Evolutionary conservation across 2,329 filamentous ascomycete genomes (phyloP).

Genomic region (Pezicula neosporulosa): DNA sequence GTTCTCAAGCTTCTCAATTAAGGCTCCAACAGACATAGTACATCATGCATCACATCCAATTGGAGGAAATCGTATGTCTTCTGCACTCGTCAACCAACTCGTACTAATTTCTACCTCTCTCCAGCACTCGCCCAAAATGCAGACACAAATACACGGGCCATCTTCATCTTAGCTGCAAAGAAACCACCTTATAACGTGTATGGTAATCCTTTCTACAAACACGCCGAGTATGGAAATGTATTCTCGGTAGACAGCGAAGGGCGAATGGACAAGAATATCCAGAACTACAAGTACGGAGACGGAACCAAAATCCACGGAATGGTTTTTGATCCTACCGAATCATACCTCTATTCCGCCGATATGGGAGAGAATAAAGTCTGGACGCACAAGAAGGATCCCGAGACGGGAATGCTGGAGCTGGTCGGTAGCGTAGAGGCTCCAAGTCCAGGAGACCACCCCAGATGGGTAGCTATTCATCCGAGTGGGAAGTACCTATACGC

Average conservation of each 20-base stretch:
- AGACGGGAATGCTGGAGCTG: conserved; percentile 60
- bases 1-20: conserved; percentile 79
- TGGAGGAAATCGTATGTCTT: conserved; percentile 64
- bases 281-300: conserved; percentile 70
- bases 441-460: conserved; percentile 69
- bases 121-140: conserved; percentile 60
- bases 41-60: conserved; percentile 75
- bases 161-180: conserved; percentile 79
- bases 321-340: conserved; percentile 73
- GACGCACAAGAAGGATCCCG: conserved; percentile 70
- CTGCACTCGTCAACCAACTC: conserved; percentile 1
- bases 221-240: conserved; percentile 79
- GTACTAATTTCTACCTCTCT: conserved; percentile 1
- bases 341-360: conserved; percentile 76
- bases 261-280: conserved; percentile 59
- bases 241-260: conserved; percentile 59
- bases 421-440: conserved; percentile 73
- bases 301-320: conserved; percentile 76
- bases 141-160: conserved; percentile 80
- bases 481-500: conserved; percentile 77
- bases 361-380: conserved; percentile 77
- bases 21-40: conserved; percentile 70
- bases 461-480: conserved; percentile 84
- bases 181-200: conserved; percentile 80
- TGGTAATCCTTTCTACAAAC: conserved; percentile 85